Conservation (phyloP, 2,329 filamentous ascomycete genomes). For the Aspergillus uvarum region DNA sequence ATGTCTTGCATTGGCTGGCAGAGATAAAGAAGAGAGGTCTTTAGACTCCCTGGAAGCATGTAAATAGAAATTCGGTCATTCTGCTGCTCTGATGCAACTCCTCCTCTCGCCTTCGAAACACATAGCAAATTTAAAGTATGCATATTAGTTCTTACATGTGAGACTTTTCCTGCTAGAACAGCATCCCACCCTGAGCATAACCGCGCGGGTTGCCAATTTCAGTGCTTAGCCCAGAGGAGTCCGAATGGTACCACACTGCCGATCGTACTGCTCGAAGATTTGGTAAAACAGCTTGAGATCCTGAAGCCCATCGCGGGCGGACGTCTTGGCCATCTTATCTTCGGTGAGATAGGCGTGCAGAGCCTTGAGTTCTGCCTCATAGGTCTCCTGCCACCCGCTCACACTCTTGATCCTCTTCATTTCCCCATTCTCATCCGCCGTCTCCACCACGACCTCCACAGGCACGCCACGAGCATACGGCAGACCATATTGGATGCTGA, state of each 20-base stretch:
- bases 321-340: constrained; percentile 34
- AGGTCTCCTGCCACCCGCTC: constrained; percentile 40
- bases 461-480: constrained; percentile 59
- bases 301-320: constrained; percentile 35
- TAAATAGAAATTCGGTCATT: constrained; percentile 2
- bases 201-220: not conserved
- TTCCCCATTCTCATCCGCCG: constrained; percentile 28
- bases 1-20: constrained; percentile 12
- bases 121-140: not conserved
- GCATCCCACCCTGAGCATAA: not conserved
- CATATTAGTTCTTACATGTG: not conserved
- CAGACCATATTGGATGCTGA: constrained; percentile 57
- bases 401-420: constrained; percentile 29
- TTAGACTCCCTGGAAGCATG: constrained; percentile 9
- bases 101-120: not conserved
- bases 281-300: constrained; percentile 38
- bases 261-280: constrained; percentile 39
- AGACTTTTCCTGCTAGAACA: not conserved
- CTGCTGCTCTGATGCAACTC: not conserved
- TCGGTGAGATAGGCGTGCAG: constrained; percentile 37
- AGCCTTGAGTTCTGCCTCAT: constrained; percentile 36
- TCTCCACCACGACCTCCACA: constrained; percentile 47
- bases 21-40: not conserved
- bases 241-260: constrained; percentile 36
- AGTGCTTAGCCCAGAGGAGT: constrained; percentile 31